These are phyloP conservation scores for Xylariaceae sp. DNA, from an alignment of 2,329 filamentous ascomycete genomes.

Conservation along the genomic window DNA sequence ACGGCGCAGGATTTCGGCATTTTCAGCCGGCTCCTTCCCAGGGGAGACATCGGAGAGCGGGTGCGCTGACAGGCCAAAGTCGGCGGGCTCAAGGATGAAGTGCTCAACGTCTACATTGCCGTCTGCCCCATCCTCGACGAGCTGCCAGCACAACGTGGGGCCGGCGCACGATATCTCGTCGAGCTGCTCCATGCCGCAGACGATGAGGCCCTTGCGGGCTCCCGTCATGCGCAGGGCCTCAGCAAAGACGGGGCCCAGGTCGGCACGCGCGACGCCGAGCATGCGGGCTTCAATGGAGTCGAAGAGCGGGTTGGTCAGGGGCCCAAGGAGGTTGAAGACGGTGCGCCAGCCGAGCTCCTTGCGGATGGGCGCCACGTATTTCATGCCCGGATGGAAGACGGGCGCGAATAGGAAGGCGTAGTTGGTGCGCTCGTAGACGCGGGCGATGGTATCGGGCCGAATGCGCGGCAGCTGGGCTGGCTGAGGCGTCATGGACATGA, in stretches of 20 bases:
- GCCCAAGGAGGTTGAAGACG: constrained; percentile 94
- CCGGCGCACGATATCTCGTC: constrained; percentile 94
- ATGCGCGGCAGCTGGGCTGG: constrained; percentile 70
- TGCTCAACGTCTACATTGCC: constrained; percentile 55
- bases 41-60: constrained; percentile 71
- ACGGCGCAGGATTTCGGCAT: constrained; percentile 72
- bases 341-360: constrained; percentile 88
- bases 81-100: constrained; percentile 71
- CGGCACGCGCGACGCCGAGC: constrained; percentile 83
- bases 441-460: constrained; percentile 59
- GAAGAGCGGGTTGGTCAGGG: constrained; percentile 84
- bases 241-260: constrained; percentile 82
- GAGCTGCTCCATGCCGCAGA: constrained; percentile 90
- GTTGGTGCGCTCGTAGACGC: constrained; percentile 72
- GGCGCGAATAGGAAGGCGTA: constrained; percentile 96
- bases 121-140: constrained; percentile 39
- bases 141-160: constrained; percentile 78
- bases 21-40: constrained; percentile 78
- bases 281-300: constrained; percentile 78
- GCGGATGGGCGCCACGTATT: constrained; percentile 76
- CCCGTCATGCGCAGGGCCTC: constrained; percentile 73
- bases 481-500: constrained; percentile 65
- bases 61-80: constrained; percentile 77
- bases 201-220: constrained; percentile 74
- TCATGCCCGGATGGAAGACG: constrained; percentile 93